Conservation (phyloP, 106 monocot species). For the Dactylorhiza incarnata region DNA sequence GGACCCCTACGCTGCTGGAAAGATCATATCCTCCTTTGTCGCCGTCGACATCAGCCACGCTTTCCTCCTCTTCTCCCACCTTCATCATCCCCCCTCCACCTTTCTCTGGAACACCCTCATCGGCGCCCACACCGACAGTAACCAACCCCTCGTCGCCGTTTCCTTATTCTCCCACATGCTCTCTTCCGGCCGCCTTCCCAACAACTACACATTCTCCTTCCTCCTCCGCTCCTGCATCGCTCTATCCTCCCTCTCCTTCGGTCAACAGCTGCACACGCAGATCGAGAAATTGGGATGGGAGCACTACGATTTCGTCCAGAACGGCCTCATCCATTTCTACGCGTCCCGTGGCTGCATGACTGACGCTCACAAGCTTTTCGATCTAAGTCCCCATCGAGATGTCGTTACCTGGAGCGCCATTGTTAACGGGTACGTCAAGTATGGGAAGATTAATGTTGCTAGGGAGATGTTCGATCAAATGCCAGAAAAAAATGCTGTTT, state of each 20-base stretch:
- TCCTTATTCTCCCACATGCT: slow-evolving; percentile 21
- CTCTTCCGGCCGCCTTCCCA: slow-evolving; percentile 17
- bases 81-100: slow-evolving; percentile 17
- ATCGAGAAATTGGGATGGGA: slow-evolving; percentile 27
- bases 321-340: slow-evolving; percentile 43
- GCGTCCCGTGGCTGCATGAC: slow-evolving; percentile 14
- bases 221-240: slow-evolving; percentile 31
- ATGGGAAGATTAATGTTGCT: slow-evolving; percentile 19
- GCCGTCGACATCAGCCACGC: slow-evolving; percentile 8
- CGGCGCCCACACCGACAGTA: slow-evolving; percentile 21
- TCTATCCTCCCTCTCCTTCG: slow-evolving; percentile 15
- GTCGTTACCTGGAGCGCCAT: slow-evolving; percentile 52
- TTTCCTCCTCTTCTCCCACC: slow-evolving; percentile 18
- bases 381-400: slow-evolving; percentile 21
- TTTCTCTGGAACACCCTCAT: slow-evolving; percentile 36
- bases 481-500: slow-evolving; percentile 44
- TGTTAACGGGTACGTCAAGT: slow-evolving; percentile 37
- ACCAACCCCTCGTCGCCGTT: slow-evolving; percentile 18
- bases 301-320: slow-evolving; percentile 40
- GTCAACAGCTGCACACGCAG: slow-evolving; percentile 19
- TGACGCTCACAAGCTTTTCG: slow-evolving; percentile 30
- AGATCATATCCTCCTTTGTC: slow-evolving; percentile 17
- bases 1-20: slow-evolving; percentile 34
- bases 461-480: slow-evolving; percentile 29
- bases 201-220: slow-evolving; percentile 61